Conservation (phyloP, 1,284 basidiomycete genomes). For the Ustilago loliicola region DNA sequence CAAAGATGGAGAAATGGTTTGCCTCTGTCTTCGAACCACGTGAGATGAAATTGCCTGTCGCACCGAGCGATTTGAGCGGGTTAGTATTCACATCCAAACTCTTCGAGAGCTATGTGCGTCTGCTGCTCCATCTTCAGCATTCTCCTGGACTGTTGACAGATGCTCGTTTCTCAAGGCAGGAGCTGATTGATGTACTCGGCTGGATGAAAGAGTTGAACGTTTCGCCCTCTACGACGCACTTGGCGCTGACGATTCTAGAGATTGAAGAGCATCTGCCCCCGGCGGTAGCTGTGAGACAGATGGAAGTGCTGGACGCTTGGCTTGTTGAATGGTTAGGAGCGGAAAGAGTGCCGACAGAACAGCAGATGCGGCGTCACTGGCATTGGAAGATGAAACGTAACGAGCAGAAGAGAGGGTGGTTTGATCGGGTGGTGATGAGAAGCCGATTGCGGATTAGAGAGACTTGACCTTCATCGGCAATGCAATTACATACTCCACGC, state of each 20-base stretch:
- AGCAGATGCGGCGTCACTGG: slow-evolving; percentile 33
- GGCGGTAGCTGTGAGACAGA: slow-evolving; percentile 32
- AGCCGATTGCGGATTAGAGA: not conserved
- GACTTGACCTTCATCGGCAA: no score
- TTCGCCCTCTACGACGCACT: slow-evolving; percentile 18
- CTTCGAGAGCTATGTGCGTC: slow-evolving; percentile 42
- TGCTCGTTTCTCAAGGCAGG: slow-evolving; percentile 4
- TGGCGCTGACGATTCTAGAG: slow-evolving; percentile 42
- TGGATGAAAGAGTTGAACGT: slow-evolving; percentile 44
- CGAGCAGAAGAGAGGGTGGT: slow-evolving; percentile 31
- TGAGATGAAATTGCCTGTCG: not conserved
- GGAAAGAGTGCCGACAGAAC: slow-evolving; percentile 15
- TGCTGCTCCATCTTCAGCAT: slow-evolving; percentile 36
- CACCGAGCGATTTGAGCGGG: slow-evolving; percentile 2
- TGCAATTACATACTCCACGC: no score
- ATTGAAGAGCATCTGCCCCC: slow-evolving; percentile 42
- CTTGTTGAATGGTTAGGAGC: slow-evolving; percentile 32
- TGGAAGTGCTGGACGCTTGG: slow-evolving; percentile 36
- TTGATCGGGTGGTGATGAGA: slow-evolving; percentile 2
- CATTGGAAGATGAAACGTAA: slow-evolving; percentile 46
- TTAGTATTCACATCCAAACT: slow-evolving; percentile 34
- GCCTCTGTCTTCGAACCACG: slow-evolving; percentile 23
- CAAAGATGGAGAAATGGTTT: slow-evolving; percentile 40
- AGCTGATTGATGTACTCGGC: slow-evolving; percentile 35
- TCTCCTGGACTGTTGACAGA: slow-evolving; percentile 14